Evolutionary conservation across 441 rosid genomes (phyloP).

Genomic region (Metrosideros polymorpha): DNA sequence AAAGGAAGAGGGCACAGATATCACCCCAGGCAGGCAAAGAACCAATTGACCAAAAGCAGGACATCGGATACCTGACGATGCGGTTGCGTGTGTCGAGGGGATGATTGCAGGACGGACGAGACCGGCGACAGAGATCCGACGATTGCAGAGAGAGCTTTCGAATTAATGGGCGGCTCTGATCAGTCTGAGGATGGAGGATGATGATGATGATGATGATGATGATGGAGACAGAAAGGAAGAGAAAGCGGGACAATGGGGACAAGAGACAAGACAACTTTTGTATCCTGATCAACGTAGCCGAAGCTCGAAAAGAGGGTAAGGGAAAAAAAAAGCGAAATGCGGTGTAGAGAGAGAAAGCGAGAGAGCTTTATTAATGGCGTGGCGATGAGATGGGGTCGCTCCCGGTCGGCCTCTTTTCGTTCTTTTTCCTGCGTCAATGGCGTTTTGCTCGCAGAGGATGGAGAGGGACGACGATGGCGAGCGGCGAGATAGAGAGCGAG

Average conservation of each 20-base stretch:
- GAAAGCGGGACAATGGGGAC: neutral
- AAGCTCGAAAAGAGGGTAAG: neutral
- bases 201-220: neutral
- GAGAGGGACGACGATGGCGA: neutral
- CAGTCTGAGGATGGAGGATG: neutral
- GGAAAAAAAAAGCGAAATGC: neutral
- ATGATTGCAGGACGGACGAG: neutral
- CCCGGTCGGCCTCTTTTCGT: neutral
- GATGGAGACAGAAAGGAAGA: too few species aligned
- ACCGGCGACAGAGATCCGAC: neutral
- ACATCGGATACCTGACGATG: neutral
- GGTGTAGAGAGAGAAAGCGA: neutral
- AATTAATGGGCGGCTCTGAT: neutral
- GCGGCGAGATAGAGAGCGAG: neutral
- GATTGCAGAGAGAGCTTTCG: neutral
- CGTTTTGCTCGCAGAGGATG: constrained; percentile 1
- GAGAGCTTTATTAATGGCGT: neutral
- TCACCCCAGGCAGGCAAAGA: neutral
- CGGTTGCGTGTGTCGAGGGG: neutral
- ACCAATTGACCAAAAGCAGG: neutral
- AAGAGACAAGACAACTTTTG: neutral
- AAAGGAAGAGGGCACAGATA: neutral
- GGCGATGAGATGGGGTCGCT: neutral
- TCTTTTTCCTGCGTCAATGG: neutral
- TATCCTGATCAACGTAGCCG: neutral